A percentile compares a stretch with the other conserved stretches of the same genome.
phyloP scores from a whole-genome alignment of 179 eudicot genomes.

The Nepenthes alata region DNA sequence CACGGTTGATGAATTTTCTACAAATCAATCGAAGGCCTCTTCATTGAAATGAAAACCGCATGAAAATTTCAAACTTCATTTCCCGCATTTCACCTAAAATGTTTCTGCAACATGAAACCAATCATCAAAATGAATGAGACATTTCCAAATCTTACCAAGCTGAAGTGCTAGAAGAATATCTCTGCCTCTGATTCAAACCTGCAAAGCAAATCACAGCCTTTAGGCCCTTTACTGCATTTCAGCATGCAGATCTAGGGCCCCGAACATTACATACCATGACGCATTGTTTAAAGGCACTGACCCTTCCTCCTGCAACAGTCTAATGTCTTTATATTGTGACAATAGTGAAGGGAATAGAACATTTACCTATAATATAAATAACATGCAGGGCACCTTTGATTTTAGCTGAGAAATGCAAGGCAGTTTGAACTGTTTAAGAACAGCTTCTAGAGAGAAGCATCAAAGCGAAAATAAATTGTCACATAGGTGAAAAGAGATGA shows the following conservation, averaged over 20 bases:
- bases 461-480: no score
- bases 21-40: background rate
- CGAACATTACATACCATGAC: no score
- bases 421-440: background rate
- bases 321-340: no score
- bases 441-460: no score
- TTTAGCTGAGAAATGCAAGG: background rate
- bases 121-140: background rate
- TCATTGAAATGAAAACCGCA: background rate
- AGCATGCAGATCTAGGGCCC: background rate
- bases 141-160: background rate
- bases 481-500: no score
- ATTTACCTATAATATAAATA: background rate
- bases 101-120: background rate
- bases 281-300: no score
- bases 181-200: background rate
- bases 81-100: background rate
- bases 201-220: conserved; percentile 1
- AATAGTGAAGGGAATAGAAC: no score
- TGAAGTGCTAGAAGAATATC: background rate
- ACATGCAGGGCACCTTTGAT: conserved; percentile 14
- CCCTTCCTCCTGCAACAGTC: no score
- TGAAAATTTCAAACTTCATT: background rate
- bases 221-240: background rate
- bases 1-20: background rate